Evolutionary conservation across 1,284 basidiomycete genomes (phyloP).

Genomic region (Pyrrhoderma lamaoense): DNA sequence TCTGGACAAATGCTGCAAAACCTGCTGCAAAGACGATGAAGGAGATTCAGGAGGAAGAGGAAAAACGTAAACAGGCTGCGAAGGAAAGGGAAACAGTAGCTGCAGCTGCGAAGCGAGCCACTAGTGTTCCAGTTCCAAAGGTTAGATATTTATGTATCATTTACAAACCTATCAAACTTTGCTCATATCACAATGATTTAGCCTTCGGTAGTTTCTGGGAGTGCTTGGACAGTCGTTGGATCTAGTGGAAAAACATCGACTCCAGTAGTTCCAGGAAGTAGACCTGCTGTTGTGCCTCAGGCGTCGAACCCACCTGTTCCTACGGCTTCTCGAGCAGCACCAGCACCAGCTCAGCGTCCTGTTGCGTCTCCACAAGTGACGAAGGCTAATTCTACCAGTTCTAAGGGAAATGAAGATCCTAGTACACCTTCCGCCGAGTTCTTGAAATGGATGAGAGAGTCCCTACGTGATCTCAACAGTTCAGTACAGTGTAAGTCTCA

Average conservation of each 20-base stretch:
- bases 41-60: conserved; percentile 98
- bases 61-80: conserved; percentile 61
- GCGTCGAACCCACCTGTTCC: conserved; percentile 18
- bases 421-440: conserved; percentile 80
- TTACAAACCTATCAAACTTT: too few relatives aligned
- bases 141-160: conserved; percentile 29
- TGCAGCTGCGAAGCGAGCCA: conserved; percentile 57
- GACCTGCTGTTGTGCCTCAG: conserved; percentile 26
- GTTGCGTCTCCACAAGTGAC: conserved; percentile 22
- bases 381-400: conserved; percentile 31
- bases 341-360: conserved; percentile 30
- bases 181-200: too few relatives aligned
- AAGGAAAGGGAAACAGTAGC: conserved; percentile 54
- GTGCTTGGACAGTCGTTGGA: conserved; percentile 85
- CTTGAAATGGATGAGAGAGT: conserved; percentile 84
- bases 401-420: conserved; percentile 52
- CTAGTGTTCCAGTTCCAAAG: conserved; percentile 76
- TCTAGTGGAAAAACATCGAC: conserved; percentile 55
- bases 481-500: conserved; percentile 65
- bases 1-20: conserved; percentile 62
- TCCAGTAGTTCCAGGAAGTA: conserved; percentile 24
- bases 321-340: conserved; percentile 22
- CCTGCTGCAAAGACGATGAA: conserved; percentile 81
- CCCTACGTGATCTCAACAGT: conserved; percentile 79
- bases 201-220: conserved; percentile 33